A percentile compares a stretch with the other conserved stretches of the same genome.
These are phyloP conservation scores for Eragrostis curvula DNA, from an alignment of 176 grass and related monocot species.

Conservation along the genomic window DNA sequence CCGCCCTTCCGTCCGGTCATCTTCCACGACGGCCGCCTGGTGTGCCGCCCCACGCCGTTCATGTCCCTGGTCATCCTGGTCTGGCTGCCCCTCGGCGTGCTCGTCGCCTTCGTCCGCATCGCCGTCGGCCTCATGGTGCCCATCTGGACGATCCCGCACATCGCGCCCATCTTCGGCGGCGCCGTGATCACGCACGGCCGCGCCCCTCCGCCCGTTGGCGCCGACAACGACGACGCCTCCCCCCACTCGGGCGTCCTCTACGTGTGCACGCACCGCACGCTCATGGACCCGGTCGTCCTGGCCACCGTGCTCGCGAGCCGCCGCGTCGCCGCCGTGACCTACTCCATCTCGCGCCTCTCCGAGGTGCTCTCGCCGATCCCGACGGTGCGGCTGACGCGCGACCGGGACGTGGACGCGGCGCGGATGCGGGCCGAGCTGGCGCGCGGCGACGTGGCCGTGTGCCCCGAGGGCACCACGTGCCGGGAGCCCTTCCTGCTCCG, in stretches of 20 bases:
- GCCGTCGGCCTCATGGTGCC: constrained; percentile 65
- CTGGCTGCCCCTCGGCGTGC: constrained; percentile 74
- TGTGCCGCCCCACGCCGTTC: constrained; percentile 71
- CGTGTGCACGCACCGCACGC: constrained; percentile 92
- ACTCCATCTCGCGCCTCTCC: constrained; percentile 79
- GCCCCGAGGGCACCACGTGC: constrained; percentile 97
- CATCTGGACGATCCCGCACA: constrained; percentile 50
- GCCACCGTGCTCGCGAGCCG: constrained; percentile 57
- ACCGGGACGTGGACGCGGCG: constrained; percentile 55
- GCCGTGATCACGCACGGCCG: constrained; percentile 60
- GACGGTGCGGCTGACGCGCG: constrained; percentile 66
- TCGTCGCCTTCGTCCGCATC: constrained; percentile 76
- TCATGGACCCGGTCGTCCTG: constrained; percentile 79
- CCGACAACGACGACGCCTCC: background rate
- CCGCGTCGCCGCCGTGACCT: constrained; percentile 69
- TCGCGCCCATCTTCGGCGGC: constrained; percentile 71
- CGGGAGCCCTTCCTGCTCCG: constrained; percentile 88
- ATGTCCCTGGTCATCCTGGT: constrained; percentile 73
- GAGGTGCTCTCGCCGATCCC: constrained; percentile 79
- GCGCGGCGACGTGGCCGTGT: constrained; percentile 74
- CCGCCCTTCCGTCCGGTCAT: constrained; percentile 67
- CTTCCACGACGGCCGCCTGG: constrained; percentile 90
- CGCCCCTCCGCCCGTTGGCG: constrained; percentile 27
- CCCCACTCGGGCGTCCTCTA: constrained; percentile 61
- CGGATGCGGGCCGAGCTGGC: constrained; percentile 59